Conservation (phyloP, 257 asterid species). For the Paulownia fortunei region DNA sequence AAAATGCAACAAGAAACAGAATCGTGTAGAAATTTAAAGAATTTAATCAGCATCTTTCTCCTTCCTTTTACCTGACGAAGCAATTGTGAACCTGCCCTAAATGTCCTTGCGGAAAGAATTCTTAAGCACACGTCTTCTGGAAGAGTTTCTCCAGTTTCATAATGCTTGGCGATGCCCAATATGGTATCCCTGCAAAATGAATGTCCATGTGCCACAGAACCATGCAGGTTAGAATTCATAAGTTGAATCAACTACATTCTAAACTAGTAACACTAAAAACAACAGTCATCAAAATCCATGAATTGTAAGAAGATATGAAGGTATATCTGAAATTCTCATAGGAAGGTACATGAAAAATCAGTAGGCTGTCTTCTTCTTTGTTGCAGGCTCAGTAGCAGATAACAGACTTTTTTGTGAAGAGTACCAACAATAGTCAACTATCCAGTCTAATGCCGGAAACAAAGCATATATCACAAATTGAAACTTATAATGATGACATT, state of each 20-base stretch:
- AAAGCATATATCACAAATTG: not conserved
- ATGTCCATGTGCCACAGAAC: conserved; percentile 12
- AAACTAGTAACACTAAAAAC: not conserved
- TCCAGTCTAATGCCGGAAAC: not conserved
- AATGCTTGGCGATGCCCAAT: conserved; percentile 75
- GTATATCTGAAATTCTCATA: too few relatives aligned
- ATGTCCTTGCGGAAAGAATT: conserved; percentile 80
- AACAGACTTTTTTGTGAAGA: too few relatives aligned
- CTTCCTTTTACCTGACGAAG: conserved; percentile 71
- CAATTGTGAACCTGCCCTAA: conserved; percentile 73
- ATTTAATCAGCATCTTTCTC: not conserved
- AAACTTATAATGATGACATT: not conserved
- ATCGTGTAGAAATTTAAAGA: not conserved
- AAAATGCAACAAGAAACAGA: not conserved
- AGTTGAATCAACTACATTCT: not conserved
- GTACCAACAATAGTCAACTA: too few relatives aligned
- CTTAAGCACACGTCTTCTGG: conserved; percentile 67
- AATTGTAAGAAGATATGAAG: not conserved
- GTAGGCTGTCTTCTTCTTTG: too few relatives aligned
- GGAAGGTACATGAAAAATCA: too few relatives aligned
- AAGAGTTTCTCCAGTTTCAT: conserved; percentile 72
- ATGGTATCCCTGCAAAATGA: conserved; percentile 66
- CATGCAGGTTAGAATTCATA: not conserved
- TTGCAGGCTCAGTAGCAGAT: too few relatives aligned
- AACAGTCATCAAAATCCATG: not conserved